Evolutionary conservation across 2,329 filamentous ascomycete genomes (phyloP), one percentile per base, ranked within the genome.

Genomic region (Aspergillus hiratsukae): DNA sequence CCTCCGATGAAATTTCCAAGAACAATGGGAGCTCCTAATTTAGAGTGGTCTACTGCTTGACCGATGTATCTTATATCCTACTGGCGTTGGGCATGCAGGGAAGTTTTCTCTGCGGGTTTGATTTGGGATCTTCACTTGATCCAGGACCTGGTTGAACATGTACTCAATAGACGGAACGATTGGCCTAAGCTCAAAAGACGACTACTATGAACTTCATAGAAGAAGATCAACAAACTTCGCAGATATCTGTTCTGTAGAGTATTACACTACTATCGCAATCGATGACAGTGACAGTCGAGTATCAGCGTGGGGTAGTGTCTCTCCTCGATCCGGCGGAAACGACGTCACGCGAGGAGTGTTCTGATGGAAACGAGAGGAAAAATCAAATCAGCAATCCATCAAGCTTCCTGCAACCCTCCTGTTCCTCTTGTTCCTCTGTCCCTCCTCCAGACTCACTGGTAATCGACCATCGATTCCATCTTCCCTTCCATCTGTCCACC

Each of bases 151-250:
- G 52, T 62, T 52, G 35, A 7, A 57, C 56, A 65, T 67, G 64
- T 67, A 68, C 62, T 58, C 49, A 17, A 67, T 68, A 68, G 65
- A 66, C 53, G 62, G 61, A 54, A 61, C 59, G 56, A 65, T 52
- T 28, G 31, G 52, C 17, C 27, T 5, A n/a, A 21, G 14, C 14
- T 21, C 7, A 7, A 4, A 37, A 17, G 6, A 17, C 31, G 14
- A 35, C 11, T 17, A 37, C 31, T 37, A 17, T 17, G 17, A 17
- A 37, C 5, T 37, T 14, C 4, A 17, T 14, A 17, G 31, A 37
- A 37, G 51, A 51, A 23, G 41, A 10, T 10, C 27, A n/a, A 48
- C 6, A 14, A 40, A 19, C 21, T n/a, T 21, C 37, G 28, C 4
- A 48, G 51, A 56, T 48, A 56, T 48, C 49, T 40, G 9, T 53